A percentile compares a stretch with the other conserved stretches of the same genome.
Conservation (phyloP, 352 stramenopile genomes). For the Phytopythium litorale region DNA sequence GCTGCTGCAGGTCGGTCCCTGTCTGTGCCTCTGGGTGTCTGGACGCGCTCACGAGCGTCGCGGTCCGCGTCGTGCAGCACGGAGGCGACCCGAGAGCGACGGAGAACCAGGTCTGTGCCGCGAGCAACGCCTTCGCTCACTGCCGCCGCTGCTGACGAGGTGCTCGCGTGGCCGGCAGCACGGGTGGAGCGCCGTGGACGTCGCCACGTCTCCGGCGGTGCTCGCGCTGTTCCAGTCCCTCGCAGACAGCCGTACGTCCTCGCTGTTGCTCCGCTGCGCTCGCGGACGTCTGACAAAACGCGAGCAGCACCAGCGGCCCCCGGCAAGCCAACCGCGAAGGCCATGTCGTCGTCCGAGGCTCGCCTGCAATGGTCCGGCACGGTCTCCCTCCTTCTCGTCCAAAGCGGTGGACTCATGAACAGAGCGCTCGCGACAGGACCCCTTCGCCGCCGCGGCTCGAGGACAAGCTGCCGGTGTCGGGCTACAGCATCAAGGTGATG, state of each 20-base stretch:
- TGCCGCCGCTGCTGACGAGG: not conserved
- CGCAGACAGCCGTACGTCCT: constrained; percentile 29
- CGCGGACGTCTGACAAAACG: not conserved
- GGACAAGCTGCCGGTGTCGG: constrained; percentile 54
- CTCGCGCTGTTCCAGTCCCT: constrained; percentile 38
- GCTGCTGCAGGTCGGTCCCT: constrained; percentile 40
- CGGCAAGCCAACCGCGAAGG: not conserved
- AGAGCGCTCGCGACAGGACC: constrained; percentile 14
- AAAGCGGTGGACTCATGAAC: not conserved
- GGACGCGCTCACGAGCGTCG: not conserved
- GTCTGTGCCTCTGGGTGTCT: not conserved
- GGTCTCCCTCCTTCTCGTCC: not conserved
- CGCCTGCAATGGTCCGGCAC: not conserved
- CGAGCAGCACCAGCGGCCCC: constrained; percentile 32
- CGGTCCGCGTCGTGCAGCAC: constrained; percentile 21
- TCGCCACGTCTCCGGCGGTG: constrained; percentile 43
- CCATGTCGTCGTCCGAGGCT: not conserved
- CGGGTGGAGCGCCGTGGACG: constrained; percentile 53
- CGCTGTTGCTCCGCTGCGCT: not conserved
- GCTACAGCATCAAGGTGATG: constrained; percentile 53
- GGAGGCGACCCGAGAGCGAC: constrained; percentile 43
- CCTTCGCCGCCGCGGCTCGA: constrained; percentile 26
- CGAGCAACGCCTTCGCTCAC: not conserved
- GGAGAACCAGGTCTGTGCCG: constrained; percentile 31
- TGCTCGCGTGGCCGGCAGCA: constrained; percentile 24